phyloP scores from a whole-genome alignment of 192 early-diverging fungal genomes.

The Piromyces sp. region DNA sequence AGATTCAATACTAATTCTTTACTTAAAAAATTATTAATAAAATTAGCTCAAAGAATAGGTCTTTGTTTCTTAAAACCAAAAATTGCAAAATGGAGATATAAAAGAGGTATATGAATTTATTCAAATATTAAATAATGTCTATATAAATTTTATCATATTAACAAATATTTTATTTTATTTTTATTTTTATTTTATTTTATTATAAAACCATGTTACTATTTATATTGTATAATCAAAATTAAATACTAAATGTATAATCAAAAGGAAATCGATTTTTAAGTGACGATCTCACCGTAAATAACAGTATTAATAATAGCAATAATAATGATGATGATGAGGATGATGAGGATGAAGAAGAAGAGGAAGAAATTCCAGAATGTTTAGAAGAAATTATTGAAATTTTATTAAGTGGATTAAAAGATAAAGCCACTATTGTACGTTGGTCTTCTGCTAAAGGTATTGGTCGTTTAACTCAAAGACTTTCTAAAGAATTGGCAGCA shows the following conservation, averaged over 20 bases:
- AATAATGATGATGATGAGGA: constrained; percentile 4
- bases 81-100: constrained; percentile 48
- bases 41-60: constrained; percentile 69
- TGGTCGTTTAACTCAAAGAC: constrained; percentile 64
- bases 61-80: constrained; percentile 58
- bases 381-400: constrained; percentile 69
- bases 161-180: too few species aligned
- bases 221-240: not conserved
- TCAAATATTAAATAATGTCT: too few species aligned
- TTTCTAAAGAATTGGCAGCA: constrained; percentile 59
- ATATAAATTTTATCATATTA: too few species aligned
- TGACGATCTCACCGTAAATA: constrained; percentile 3
- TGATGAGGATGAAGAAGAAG: constrained; percentile 27
- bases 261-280: not conserved
- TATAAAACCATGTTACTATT: too few species aligned
- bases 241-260: not conserved
- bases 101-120: constrained; percentile 37
- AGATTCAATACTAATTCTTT: constrained; percentile 48
- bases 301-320: constrained; percentile 11
- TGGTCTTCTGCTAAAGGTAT: constrained; percentile 96
- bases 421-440: constrained; percentile 85
- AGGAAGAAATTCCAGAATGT: constrained; percentile 60
- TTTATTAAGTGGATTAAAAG: constrained; percentile 63
- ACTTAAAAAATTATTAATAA: constrained; percentile 61
- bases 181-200: too few species aligned